Evolutionary conservation across 768 basidiomycete genomes (phyloP), one percentile per base, ranked within the genome.

Genomic region (Paxillus rubicundulus): DNA sequence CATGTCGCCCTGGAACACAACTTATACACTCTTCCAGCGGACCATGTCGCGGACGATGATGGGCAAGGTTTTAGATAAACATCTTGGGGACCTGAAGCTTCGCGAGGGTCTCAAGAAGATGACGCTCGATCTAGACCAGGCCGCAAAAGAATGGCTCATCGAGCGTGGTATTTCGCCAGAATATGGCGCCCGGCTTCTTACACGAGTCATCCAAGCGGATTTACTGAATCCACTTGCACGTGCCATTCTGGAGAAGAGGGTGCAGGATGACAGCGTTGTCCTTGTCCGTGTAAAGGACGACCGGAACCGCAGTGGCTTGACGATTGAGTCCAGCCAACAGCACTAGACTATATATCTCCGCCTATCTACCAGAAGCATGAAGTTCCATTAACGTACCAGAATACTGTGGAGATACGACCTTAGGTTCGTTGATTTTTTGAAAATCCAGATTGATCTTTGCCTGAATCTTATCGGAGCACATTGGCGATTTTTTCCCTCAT

Each of bases 141-240:
- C 8, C 6, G 39, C 48, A 20, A 12, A 34, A 40, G 14, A 0
- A 5, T 49, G 48, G 48, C 48, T 49, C 3, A 49, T 49, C 38
- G 16, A 40, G 17, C 17, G 28, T 5, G 39, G 14, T 30, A 49
- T 49, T 20, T 49, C 48, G 14, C 13, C 27, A 2, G 59, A 62
- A n/a, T 78, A 78, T 54, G 77, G 77, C 50, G 77, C 79, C 13
- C 69, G 79, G 24, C 79, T 79, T 2, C 71, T 81, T 50, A 71
- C 73, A 37, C 58, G 77, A 39, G 68, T 76, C 13, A 79, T 81
- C 53, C 78, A 79, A 60, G 66, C 62, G 21, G 74, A 80, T 55
- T 67, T 81, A 44, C 72, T 81, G 54, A 78, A 78, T 62, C 79
- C 79, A 27, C 69, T 81, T 18, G 74, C 75, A 12, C 60, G 67